These are phyloP conservation scores for Talaromyces thailandensis DNA, from an alignment of 495 filamentous ascomycete genomes.

Conservation along the genomic window DNA sequence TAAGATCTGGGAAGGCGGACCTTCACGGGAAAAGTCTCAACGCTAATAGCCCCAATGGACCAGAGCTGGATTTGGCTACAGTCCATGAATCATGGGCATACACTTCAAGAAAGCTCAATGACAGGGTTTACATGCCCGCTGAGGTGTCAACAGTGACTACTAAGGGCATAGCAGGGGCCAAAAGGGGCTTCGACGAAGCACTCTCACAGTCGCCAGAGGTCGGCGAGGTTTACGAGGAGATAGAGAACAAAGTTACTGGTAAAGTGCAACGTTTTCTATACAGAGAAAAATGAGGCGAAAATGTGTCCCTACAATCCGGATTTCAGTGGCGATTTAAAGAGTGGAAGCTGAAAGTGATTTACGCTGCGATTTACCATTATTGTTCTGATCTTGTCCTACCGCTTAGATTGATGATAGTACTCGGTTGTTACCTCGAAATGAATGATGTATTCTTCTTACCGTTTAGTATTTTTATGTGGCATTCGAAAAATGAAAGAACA, in stretches of 20 bases:
- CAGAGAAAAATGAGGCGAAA: not conserved
- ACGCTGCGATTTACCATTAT: not conserved
- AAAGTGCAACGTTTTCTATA: conserved; percentile 13
- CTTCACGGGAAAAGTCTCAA: not conserved
- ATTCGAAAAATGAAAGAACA: not conserved
- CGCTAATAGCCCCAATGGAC: no score
- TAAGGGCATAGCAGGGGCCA: not conserved
- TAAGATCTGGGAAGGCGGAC: no score
- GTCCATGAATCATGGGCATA: not conserved
- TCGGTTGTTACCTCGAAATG: no score
- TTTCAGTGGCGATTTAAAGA: not conserved
- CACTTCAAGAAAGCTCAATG: not conserved
- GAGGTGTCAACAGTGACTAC: not conserved
- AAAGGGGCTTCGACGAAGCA: not conserved
- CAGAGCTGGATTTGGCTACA: not conserved
- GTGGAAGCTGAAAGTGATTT: not conserved
- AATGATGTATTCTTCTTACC: no score
- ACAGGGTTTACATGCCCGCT: not conserved
- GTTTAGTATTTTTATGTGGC: no score
- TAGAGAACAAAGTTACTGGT: conserved; percentile 17
- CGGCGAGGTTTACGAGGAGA: conserved; percentile 20
- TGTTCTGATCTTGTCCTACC: not conserved
- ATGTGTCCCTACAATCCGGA: not conserved
- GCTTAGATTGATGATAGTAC: no score
- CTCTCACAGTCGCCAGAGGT: conserved; percentile 8